Base-by-base conservation (phyloP, 2,329 filamentous ascomycete species). In the Botrytis galanthina region DNA sequence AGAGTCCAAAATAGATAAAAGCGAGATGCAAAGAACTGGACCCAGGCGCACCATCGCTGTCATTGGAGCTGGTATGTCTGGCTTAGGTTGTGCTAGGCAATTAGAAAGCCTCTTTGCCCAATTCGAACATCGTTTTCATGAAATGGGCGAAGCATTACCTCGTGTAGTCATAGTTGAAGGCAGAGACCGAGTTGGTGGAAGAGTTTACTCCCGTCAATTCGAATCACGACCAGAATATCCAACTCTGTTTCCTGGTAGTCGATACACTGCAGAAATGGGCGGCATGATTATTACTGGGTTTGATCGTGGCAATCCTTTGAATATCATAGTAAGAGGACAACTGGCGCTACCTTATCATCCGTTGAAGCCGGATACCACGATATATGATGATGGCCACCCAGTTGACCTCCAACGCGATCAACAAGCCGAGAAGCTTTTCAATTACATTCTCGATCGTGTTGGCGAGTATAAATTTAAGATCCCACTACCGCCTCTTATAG, bases 261-360 rank as follows among this genome's bases (percentile, higher is more conserved):
- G 89, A 69, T 92, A 92, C 80, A 98, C 95, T 32, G 96, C 94
- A 46, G 96, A 99, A 82, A 97, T 98, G 91, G 96, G 96, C 42
- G 96, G 95, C 72, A 97, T 99, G 87, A 98, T 99, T 74, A 94
- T 99, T 75, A 98, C 97, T 48, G 96, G 96, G 0, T 99, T 98
- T 81, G 94, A 98, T 77, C 90, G 93, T 77, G 97, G 97, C 29
- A 99, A 99, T 78, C 96, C 96, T 8, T 84, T 99, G 78, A 97
- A 98, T 81, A 89, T 95, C 67, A 90, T 99, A 74, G 91, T 99
- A 73, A 91, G 96, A 77, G 95, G 93, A 26, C 97, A 99, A 82
- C 87, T 99, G 67, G 93, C 92, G 39, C 87, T 99, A 32, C 91
- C 91, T 26, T 98, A 97, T 81, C 94, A 98, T 82, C 86, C 92